phyloP scores from a whole-genome alignment of 2,329 filamentous ascomycete genomes.

The Fusarium zealandicum region DNA sequence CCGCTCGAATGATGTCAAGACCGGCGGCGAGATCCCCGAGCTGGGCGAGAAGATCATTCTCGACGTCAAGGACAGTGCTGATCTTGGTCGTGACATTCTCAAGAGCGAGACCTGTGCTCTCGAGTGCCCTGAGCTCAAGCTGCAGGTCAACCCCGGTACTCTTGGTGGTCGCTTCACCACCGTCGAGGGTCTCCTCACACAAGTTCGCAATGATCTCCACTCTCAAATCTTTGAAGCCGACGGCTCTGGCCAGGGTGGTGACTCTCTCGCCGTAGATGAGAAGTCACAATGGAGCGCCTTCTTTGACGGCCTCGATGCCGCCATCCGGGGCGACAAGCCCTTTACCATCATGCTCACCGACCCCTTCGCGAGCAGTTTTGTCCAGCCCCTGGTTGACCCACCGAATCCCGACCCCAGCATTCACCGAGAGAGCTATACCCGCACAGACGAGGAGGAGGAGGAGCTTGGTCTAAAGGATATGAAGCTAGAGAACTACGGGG shows the following conservation, averaged over 20 bases:
- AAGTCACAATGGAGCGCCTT: constrained; percentile 80
- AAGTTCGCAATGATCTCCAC: constrained; percentile 89
- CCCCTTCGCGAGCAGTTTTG: constrained; percentile 89
- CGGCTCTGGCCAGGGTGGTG: constrained; percentile 67
- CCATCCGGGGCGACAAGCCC: constrained; percentile 79
- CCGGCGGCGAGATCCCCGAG: constrained; percentile 88
- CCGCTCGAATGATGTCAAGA: constrained; percentile 96
- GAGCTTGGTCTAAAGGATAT: constrained; percentile 91
- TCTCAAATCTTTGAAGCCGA: constrained; percentile 86
- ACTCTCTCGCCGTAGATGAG: constrained; percentile 74
- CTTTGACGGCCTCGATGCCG: constrained; percentile 77
- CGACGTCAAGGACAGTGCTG: constrained; percentile 70
- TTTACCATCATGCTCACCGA: constrained; percentile 88
- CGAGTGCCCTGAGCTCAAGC: constrained; percentile 83
- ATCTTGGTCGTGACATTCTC: constrained; percentile 90
- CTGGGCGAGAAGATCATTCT: constrained; percentile 86
- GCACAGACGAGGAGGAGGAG: constrained; percentile 92
- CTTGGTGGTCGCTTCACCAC: constrained; percentile 97
- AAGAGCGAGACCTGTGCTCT: constrained; percentile 94
- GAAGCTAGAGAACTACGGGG: constrained; percentile 85
- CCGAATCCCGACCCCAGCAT: constrained; percentile 77
- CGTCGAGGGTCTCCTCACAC: constrained; percentile 89
- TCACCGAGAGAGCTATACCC: constrained; percentile 79
- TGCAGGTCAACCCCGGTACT: constrained; percentile 90
- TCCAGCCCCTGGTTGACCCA: constrained; percentile 86